These are phyloP conservation scores for Chytriomyces confervae DNA, from an alignment of 192 early-diverging fungal genomes.

Conservation along the genomic window DNA sequence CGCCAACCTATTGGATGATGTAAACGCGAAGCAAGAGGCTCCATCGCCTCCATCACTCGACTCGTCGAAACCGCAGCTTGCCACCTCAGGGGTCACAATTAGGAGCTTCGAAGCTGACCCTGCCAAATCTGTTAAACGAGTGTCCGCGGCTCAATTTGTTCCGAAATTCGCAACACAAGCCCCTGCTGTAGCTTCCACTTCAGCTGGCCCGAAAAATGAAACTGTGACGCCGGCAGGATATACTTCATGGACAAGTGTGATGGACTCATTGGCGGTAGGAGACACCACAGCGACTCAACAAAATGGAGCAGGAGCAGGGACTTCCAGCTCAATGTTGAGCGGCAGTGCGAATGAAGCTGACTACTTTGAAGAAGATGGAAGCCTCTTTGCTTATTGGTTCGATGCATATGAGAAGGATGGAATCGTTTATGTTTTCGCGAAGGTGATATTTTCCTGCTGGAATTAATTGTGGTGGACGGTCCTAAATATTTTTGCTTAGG, in stretches of 20 bases:
- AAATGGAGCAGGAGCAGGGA: slow-evolving; percentile 2
- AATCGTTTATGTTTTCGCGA: slow-evolving; percentile 89
- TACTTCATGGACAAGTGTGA: slow-evolving; percentile 46
- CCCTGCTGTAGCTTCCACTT: neutral
- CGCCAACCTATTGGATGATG: neutral
- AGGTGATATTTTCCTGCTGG: slow-evolving; percentile 56
- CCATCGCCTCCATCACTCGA: neutral
- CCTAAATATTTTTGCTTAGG: slow-evolving; percentile 42
- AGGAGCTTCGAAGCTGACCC: slow-evolving; percentile 13
- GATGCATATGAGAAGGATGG: slow-evolving; percentile 89
- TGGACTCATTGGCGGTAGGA: slow-evolving; percentile 38
- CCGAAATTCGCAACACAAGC: slow-evolving; percentile 17
- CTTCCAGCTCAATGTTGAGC: neutral
- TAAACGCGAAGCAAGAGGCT: too few species aligned
- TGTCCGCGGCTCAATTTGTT: slow-evolving; percentile 28
- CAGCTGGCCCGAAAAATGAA: neutral
- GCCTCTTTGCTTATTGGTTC: slow-evolving; percentile 83
- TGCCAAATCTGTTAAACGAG: neutral
- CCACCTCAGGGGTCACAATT: neutral
- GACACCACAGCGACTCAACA: slow-evolving; percentile 8
- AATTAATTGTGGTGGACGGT: neutral
- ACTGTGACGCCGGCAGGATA: slow-evolving; percentile 40
- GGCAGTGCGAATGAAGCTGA: slow-evolving; percentile 20
- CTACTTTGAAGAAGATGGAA: slow-evolving; percentile 57
- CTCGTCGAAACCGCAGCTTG: neutral